Conservation (phyloP, 768 basidiomycete genomes). For the Pisolithus tinctorius region DNA sequence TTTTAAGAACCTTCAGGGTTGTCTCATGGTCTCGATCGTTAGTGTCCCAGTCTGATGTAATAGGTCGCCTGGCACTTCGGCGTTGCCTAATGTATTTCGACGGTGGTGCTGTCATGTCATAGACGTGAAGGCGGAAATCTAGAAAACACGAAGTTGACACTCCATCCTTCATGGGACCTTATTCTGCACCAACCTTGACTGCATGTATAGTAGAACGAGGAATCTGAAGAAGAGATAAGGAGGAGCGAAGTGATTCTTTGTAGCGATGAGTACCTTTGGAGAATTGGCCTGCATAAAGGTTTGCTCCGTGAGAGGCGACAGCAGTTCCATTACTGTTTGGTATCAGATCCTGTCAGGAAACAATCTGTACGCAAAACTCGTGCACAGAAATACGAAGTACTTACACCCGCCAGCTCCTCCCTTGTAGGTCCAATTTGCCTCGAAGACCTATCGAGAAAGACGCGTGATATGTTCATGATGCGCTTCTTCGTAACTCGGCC, state of each 20-base stretch:
- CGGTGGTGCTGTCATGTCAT: conserved; percentile 59
- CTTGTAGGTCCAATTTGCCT: conserved; percentile 29
- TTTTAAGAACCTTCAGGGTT: conserved; percentile 47
- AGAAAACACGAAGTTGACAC: conserved; percentile 5
- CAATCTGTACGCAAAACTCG: neutral
- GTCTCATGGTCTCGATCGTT: conserved; percentile 39
- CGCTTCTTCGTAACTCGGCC: conserved; percentile 49
- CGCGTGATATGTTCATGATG: conserved; percentile 42
- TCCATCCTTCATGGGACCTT: neutral
- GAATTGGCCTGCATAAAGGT: conserved; percentile 83
- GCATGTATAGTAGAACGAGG: conserved; percentile 91
- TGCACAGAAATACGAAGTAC: conserved; percentile 15
- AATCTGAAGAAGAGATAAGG: conserved; percentile 41
- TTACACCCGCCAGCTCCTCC: conserved; percentile 53
- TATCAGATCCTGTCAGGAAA: conserved; percentile 47
- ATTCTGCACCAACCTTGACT: conserved; percentile 54
- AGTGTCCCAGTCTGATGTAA: conserved; percentile 16
- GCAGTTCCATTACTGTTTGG: conserved; percentile 79
- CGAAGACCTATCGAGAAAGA: conserved; percentile 38
- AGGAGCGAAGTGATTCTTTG: neutral
- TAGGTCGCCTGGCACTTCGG: conserved; percentile 8
- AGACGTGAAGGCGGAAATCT: conserved; percentile 90
- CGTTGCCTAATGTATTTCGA: conserved; percentile 13
- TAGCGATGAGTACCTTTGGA: conserved; percentile 47
- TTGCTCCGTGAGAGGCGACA: conserved; percentile 64